Evolutionary conservation across 1,139 yeast species (phyloP).

Genomic region (Hyphopichia fennica): DNA sequence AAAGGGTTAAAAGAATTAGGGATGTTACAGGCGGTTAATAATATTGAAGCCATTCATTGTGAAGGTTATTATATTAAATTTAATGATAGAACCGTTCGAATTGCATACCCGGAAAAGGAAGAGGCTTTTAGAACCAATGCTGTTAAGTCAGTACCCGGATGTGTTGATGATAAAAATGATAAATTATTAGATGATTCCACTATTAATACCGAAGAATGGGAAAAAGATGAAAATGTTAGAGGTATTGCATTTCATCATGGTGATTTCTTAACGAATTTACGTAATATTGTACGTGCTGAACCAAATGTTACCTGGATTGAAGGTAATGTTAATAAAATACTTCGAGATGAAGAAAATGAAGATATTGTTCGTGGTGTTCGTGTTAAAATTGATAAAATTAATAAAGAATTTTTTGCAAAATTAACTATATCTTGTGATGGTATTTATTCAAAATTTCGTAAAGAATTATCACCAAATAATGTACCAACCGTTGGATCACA

Average conservation of each 20-base stretch:
- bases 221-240: constrained; percentile 58
- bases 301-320: constrained; percentile 74
- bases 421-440: constrained; percentile 89
- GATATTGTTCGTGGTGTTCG: constrained; percentile 69
- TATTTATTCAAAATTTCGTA: constrained; percentile 89
- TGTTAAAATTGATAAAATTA: constrained; percentile 30
- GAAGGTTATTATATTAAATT: constrained; percentile 81
- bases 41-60: constrained; percentile 76
- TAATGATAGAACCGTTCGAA: constrained; percentile 51
- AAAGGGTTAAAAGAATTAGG: constrained; percentile 80
- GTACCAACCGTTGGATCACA: constrained; percentile 75
- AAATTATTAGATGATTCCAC: constrained; percentile 53
- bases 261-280: constrained; percentile 71
- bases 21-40: constrained; percentile 73
- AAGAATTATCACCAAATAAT: constrained; percentile 56
- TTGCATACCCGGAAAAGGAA: constrained; percentile 74
- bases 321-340: constrained; percentile 72
- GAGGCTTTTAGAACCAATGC: constrained; percentile 42
- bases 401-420: constrained; percentile 48
- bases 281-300: constrained; percentile 68
- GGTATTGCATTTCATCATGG: constrained; percentile 96
- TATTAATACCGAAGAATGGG: constrained; percentile 52
- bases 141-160: constrained; percentile 51
- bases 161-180: constrained; percentile 56
- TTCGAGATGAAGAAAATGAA: constrained; percentile 48